Percentiles rank a stretch among this genome's conserved stretches.
phyloP scores from a whole-genome alignment of 73 alveolate genomes.

The Symbiodinium pilosum region DNA sequence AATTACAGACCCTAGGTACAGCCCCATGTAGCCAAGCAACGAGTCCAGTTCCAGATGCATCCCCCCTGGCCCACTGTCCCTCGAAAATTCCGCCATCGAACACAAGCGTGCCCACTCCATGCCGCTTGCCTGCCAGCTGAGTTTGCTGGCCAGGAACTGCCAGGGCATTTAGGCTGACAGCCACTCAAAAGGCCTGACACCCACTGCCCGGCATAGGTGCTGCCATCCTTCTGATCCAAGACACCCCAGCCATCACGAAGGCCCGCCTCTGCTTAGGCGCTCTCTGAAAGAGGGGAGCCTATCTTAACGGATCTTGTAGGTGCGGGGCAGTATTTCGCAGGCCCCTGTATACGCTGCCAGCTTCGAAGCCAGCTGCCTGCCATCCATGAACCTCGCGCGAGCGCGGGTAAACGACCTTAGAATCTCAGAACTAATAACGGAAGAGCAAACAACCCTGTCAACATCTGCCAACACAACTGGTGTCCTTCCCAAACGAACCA shows the following conservation, averaged over 20 bases:
- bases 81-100: slow-evolving; percentile 84
- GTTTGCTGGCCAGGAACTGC: background rate
- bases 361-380: slow-evolving; percentile 87
- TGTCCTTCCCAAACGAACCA: background rate
- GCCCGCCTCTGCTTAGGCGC: slow-evolving; percentile 48
- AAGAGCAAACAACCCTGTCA: no score
- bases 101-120: slow-evolving; percentile 67
- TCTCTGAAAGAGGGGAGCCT: no score
- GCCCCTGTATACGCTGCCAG: slow-evolving; percentile 32
- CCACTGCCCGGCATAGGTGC: slow-evolving; percentile 92
- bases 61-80: slow-evolving; percentile 90
- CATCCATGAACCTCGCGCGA: slow-evolving; percentile 27
- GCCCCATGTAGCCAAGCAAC: no score
- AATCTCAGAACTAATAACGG: no score
- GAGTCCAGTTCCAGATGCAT: slow-evolving; percentile 52
- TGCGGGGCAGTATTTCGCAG: slow-evolving; percentile 12
- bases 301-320: no score
- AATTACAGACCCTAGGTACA: no score
- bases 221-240: slow-evolving; percentile 86
- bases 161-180: no score
- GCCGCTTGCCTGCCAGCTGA: slow-evolving; percentile 59
- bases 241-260: slow-evolving; percentile 80
- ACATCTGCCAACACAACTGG: no score
- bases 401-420: slow-evolving; percentile 62
- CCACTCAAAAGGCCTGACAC: slow-evolving; percentile 33